Percentiles rank a stretch among this genome's conserved stretches.
Evolutionary conservation across 148 eudicot genomes (phyloP).

Genomic region (Rhododendron vialii): DNA sequence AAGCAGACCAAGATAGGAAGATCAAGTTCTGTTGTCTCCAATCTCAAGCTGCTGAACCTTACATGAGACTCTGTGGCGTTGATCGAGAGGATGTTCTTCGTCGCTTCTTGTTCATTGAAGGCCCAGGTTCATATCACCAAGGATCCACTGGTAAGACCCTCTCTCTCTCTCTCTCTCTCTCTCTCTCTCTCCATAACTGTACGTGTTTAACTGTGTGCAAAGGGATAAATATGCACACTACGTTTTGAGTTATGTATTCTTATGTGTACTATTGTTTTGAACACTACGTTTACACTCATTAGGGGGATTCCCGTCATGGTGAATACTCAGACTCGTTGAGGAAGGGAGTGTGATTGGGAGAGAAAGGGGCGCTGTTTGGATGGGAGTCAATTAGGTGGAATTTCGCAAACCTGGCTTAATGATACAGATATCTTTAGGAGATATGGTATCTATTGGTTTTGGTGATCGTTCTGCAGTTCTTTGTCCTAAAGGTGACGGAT

Average conservation of each 20-base stretch:
- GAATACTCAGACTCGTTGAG: background rate
- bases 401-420: background rate
- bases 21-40: conserved; percentile 96
- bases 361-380: background rate
- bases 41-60: conserved; percentile 92
- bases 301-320: background rate
- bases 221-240: background rate
- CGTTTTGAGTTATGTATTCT: background rate
- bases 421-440: background rate
- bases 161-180: background rate
- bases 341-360: background rate
- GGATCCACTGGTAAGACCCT: conserved; percentile 71
- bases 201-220: background rate
- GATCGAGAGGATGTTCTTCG: conserved; percentile 82
- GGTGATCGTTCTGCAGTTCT: background rate
- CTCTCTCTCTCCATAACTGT: background rate
- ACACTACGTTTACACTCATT: background rate
- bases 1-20: conserved; percentile 64
- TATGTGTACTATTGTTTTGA: background rate
- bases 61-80: conserved; percentile 62
- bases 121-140: conserved; percentile 73
- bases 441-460: background rate
- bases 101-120: conserved; percentile 89
- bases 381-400: background rate
- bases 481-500: background rate